Conservation (phyloP, 257 asterid species). For the Jaltomata sinuosa region DNA sequence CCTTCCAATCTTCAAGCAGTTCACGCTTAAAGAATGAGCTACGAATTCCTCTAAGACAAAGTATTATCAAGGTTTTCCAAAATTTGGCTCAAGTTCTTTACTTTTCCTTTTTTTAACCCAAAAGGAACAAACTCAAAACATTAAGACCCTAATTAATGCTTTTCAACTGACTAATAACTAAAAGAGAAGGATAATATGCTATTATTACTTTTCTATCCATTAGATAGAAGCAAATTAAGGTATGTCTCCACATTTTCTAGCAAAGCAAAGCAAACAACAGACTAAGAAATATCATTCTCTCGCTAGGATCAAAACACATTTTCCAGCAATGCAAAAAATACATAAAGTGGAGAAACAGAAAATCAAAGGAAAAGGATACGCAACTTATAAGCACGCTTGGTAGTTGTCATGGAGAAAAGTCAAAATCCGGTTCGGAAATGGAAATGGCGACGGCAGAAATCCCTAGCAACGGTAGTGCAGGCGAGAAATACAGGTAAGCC, state of each 20-base stretch:
- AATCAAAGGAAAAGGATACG: conserved; percentile 70
- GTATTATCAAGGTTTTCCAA: conserved; percentile 52
- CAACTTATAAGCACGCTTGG: conserved; percentile 97
- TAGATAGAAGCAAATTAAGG: neutral
- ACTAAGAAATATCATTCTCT: neutral
- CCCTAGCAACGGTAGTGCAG: neutral
- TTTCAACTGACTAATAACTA: neutral
- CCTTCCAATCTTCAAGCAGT: conserved; percentile 96
- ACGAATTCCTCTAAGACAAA: conserved; percentile 81
- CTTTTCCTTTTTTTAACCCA: neutral
- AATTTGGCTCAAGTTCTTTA: neutral
- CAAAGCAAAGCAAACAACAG: neutral
- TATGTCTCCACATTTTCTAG: neutral
- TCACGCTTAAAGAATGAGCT: conserved; percentile 91
- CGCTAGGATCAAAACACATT: conserved; percentile 4
- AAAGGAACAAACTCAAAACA: neutral
- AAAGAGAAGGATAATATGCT: neutral
- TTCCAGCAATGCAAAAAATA: neutral
- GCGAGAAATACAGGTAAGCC: neutral
- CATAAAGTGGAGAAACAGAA: neutral
- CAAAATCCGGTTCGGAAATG: neutral
- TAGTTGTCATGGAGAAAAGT: conserved; percentile 41
- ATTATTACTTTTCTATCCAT: neutral
- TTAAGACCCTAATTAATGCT: neutral
- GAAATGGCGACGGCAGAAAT: neutral